phyloP scores from a whole-genome alignment of 1,139 yeast genomes.

The Candida glucosophila region DNA sequence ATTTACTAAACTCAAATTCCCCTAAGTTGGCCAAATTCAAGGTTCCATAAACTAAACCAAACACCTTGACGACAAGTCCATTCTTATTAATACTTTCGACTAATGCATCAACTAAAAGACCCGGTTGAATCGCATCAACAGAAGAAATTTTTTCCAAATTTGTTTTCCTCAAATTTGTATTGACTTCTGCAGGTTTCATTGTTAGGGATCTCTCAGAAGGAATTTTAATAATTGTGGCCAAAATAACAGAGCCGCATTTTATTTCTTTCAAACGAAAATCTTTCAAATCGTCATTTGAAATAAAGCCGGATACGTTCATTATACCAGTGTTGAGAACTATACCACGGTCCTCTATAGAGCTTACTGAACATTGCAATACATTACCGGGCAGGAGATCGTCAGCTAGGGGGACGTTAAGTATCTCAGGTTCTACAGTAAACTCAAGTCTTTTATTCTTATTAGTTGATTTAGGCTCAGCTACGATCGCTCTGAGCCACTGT shows the following conservation, averaged over 20 bases:
- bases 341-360: constrained; percentile 89
- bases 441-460: constrained; percentile 53
- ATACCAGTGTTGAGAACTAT: constrained; percentile 65
- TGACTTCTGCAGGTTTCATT: constrained; percentile 34
- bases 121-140: constrained; percentile 77
- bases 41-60: constrained; percentile 71
- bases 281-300: constrained; percentile 58
- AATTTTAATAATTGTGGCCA: constrained; percentile 38
- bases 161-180: constrained; percentile 28
- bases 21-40: constrained; percentile 61
- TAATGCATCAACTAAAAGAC: constrained; percentile 68
- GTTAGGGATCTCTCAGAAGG: constrained; percentile 53
- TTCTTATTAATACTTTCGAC: constrained; percentile 50
- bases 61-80: constrained; percentile 60
- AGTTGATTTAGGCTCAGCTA: constrained; percentile 39
- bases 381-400: constrained; percentile 61
- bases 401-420: constrained; percentile 53
- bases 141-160: constrained; percentile 52
- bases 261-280: constrained; percentile 9
- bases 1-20: constrained; percentile 34
- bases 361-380: constrained; percentile 67
- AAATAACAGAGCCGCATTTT: constrained; percentile 37
- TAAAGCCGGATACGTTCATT: constrained; percentile 53
- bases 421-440: constrained; percentile 66
- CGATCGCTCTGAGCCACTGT: constrained; percentile 80